Conservation (phyloP, 495 filamentous ascomycete species). For the Penicillium roqueforti region DNA sequence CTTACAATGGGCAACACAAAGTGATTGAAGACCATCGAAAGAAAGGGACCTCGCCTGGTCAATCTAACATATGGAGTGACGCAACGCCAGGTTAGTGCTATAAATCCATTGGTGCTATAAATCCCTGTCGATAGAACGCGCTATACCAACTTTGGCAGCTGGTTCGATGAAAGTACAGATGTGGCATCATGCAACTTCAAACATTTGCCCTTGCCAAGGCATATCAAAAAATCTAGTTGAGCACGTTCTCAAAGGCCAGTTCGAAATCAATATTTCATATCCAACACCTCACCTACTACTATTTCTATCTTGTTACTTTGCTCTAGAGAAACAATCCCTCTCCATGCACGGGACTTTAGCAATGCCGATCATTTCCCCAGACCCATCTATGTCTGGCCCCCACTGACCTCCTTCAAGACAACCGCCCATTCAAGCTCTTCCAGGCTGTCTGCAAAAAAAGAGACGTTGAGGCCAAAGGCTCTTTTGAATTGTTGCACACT, state of each 20-base stretch:
- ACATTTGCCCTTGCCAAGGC: background rate
- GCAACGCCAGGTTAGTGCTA: background rate
- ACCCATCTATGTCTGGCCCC: background rate
- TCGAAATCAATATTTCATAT: background rate
- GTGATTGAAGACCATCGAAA: background rate
- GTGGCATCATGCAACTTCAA: background rate
- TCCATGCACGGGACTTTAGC: background rate
- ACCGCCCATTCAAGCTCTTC: background rate
- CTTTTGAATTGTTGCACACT: background rate
- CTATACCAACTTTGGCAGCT: background rate
- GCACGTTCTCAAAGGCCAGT: background rate
- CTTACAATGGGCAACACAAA: background rate
- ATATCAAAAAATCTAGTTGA: background rate
- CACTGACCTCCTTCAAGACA: conserved; percentile 1
- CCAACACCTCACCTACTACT: background rate
- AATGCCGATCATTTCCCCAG: conserved; percentile 14
- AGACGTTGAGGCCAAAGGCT: background rate
- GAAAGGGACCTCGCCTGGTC: background rate
- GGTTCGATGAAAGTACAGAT: background rate
- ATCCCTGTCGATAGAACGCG: background rate
- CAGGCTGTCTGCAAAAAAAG: background rate
- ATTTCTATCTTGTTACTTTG: background rate
- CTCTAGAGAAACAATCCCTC: background rate
- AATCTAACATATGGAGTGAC: background rate
- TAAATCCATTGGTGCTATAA: background rate